phyloP scores from a whole-genome alignment of 768 basidiomycete genomes.

The Lactarius akahatsu region DNA sequence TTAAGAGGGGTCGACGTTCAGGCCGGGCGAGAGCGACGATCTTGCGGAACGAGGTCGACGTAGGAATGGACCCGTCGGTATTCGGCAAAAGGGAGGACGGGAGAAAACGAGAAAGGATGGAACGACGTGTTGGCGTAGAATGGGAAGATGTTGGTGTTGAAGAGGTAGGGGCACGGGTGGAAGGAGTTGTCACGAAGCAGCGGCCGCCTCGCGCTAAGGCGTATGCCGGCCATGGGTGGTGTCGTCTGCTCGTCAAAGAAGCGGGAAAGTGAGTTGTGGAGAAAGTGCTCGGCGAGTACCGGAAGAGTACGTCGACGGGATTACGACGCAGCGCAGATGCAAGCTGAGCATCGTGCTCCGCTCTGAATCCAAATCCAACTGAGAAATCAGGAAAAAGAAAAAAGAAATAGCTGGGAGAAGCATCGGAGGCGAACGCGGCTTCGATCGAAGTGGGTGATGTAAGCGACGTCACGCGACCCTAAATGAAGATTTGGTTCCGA shows the following conservation, averaged over 20 bases:
- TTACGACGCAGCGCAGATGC: constrained; percentile 3
- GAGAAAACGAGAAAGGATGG: constrained; percentile 24
- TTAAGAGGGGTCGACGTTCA: constrained; percentile 71
- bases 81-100: constrained; percentile 8
- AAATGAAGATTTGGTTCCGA: too few relatives aligned
- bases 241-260: background rate
- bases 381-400: background rate
- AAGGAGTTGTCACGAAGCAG: background rate
- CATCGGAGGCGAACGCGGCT: too few relatives aligned
- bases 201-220: background rate
- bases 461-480: too few relatives aligned
- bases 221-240: background rate
- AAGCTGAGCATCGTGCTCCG: background rate
- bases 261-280: background rate
- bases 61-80: constrained; percentile 39
- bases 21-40: constrained; percentile 77
- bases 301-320: background rate
- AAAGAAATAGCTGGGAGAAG: too few relatives aligned
- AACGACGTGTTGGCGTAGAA: background rate
- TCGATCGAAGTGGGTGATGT: too few relatives aligned
- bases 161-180: background rate
- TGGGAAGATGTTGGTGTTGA: background rate
- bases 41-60: constrained; percentile 67
- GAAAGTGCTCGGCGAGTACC: background rate
- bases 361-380: too few relatives aligned